These are phyloP conservation scores for Metschnikowia dekortorum DNA, from an alignment of 805 yeast genomes.

Conservation along the genomic window DNA sequence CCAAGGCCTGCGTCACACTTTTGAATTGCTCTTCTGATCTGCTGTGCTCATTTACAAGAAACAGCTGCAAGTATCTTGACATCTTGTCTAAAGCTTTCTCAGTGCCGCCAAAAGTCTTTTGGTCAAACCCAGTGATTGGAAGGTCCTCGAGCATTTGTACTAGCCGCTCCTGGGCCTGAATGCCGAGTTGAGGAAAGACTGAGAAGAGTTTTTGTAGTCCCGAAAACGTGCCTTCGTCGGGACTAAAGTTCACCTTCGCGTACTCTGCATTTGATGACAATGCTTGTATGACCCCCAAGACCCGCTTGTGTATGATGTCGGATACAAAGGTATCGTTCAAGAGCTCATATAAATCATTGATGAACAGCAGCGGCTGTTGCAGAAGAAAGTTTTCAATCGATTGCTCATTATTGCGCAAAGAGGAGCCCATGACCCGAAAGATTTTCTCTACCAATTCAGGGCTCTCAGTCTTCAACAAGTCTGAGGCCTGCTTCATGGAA, in stretches of 20 bases:
- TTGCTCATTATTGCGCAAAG: slow-evolving; percentile 70
- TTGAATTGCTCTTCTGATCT: slow-evolving; percentile 38
- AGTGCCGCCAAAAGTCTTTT: slow-evolving; percentile 2
- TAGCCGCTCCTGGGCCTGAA: slow-evolving; percentile 33
- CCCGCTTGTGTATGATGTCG: slow-evolving; percentile 40
- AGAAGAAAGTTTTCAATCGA: slow-evolving; percentile 42
- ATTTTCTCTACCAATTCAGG: slow-evolving; percentile 45
- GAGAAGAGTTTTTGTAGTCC: slow-evolving; percentile 25
- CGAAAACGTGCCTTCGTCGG: slow-evolving; percentile 5
- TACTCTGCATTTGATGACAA: slow-evolving; percentile 36
- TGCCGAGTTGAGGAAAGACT: slow-evolving; percentile 25
- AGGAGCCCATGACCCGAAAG: slow-evolving; percentile 57
- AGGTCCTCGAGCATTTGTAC: slow-evolving; percentile 47
- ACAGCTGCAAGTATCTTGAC: slow-evolving; percentile 35
- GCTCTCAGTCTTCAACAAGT: slow-evolving; percentile 8
- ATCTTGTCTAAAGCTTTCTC: slow-evolving; percentile 23
- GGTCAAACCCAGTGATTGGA: slow-evolving; percentile 16
- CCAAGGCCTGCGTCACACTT: slow-evolving; percentile 21
- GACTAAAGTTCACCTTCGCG: slow-evolving; percentile 22
- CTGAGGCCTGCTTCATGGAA: slow-evolving; percentile 24
- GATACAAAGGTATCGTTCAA: slow-evolving; percentile 17
- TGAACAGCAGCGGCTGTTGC: slow-evolving; percentile 17
- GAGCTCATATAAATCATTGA: slow-evolving; percentile 19
- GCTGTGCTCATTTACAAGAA: slow-evolving; percentile 23
- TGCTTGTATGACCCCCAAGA: slow-evolving; percentile 50